Base-by-base conservation (phyloP, 208 protist species). In the Leishmania tarentolae region DNA sequence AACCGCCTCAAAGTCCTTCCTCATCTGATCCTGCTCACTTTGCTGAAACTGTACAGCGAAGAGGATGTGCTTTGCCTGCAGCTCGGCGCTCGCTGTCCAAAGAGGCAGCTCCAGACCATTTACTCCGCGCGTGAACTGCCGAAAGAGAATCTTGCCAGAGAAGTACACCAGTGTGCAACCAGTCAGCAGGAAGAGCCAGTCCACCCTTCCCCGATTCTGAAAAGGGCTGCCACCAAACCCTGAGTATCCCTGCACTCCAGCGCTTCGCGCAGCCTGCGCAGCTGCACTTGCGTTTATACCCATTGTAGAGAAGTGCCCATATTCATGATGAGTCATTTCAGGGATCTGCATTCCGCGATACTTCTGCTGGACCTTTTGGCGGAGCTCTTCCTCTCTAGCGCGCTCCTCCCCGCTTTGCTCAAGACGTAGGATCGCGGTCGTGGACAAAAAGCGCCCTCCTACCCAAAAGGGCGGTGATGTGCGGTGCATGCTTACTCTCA, bases 31-130 rank as follows among this genome's bases (percentile, higher is more conserved):
- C 68, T 90, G 83, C 19, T 78, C 75, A 11, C 83, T 74, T 21
- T 74, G 63, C 65, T 92, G 88, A 83, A 90, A 95, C 83, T 95
- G 90, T 40, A 95, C 77, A 40, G 76, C 81, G 84, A 95, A 95
- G 6, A 95, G 71, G n/a, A 94, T 71, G 68, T 92, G 89, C 57
- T 93, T 85, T 19, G 92, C 90, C 59, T 94, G 92, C 17, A 84
- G 69, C 52, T 95, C 87, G 17, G 89, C 56, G 76, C 87, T 92
- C 24, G 82, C 89, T 42, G 83, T 84, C 92, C 92, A 95, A 59
- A 92, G 84, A 44, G 90, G 90, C 46, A 95, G 84, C 56, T 90
- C 86, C 59, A 87, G 70, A 24, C 81, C 87, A 59, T 87, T 85
- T 57, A 87, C 78, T 59, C 84, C 84, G 7, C 81, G 74, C 42